phyloP scores from a whole-genome alignment of 1,284 basidiomycete species.

The Schizophyllum amplum region DNA sequence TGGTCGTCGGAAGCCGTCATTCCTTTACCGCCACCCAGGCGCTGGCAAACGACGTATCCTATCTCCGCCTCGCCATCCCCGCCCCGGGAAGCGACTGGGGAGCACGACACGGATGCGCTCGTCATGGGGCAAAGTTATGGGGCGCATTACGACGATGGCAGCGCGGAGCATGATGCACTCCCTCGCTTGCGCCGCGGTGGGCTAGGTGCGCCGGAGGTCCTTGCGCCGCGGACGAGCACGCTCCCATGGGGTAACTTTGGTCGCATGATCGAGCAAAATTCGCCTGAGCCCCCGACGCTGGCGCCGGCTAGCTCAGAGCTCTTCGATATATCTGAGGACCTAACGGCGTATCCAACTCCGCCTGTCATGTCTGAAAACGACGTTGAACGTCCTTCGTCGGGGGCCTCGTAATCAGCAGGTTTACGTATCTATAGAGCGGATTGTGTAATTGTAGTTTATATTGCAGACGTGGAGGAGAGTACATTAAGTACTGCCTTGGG shows the following conservation, averaged over 20 bases:
- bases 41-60: background rate
- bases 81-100: too few relatives aligned
- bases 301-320: background rate
- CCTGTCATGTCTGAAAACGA: background rate
- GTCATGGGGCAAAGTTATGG: too few relatives aligned
- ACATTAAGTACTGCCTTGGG: background rate
- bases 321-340: background rate
- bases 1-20: background rate
- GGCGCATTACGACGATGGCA: too few relatives aligned
- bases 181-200: background rate
- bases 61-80: background rate
- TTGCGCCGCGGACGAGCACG: background rate
- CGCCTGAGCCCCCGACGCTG: background rate
- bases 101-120: background rate
- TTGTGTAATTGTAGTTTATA: background rate
- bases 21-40: background rate
- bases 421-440: background rate
- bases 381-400: background rate
- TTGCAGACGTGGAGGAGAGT: too few relatives aligned
- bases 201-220: background rate
- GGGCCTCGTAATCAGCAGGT: background rate
- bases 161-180: too few relatives aligned
- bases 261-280: background rate
- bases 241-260: background rate
- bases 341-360: background rate